Base-by-base conservation (phyloP, 768 basidiomycete genomes). In the Psilocybe cubensis region DNA sequence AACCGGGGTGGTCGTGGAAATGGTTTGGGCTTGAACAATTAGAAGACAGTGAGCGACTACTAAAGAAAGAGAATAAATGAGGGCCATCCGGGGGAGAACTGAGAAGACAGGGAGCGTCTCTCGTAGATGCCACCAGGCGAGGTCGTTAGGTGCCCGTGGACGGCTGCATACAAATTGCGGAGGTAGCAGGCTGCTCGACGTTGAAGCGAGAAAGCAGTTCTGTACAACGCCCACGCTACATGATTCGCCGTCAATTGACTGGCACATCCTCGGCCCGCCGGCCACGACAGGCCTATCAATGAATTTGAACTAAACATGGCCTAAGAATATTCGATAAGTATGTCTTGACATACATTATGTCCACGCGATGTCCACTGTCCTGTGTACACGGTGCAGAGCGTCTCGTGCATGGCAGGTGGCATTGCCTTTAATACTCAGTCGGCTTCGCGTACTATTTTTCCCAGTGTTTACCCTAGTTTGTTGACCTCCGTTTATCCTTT, bases 1-100 rank as follows among this genome's bases (percentile, higher is more conserved):
- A 6, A 87, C 73, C 3, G 85, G 76, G 33, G 78, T 80, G 60
- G 63, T 70, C 1, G 82, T 84, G 14, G 86, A 81, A 52, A 84
- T 80, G 51, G 76, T 70, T 64, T 83, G 83, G 50, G 82, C 76
- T 56, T 61, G 55, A 63, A 66, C 64, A 51, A 65, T 27, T 52
- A 54, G 60, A 64, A 70, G 59, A 57, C 72, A 54, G 59, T 67
- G 60, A 61, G 68, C 62, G 69, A 62, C 60, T 68, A 62, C 52
- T 66, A 59, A 58, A 68, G 60, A 41, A 65, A 64, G 45, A 47
- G 56, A 49, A 59, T 62, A 63, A 45, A 48, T 56, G 64, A 63
- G 55, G 63, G 74, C 72, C 75, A 74, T 77, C 68, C 70, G 66
- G 46, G 33, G 45, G 31, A 31, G 50, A 43, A 48, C 52, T 14